Conservation (phyloP, 495 filamentous ascomycete species). For the Aspergillus campestris region DNA sequence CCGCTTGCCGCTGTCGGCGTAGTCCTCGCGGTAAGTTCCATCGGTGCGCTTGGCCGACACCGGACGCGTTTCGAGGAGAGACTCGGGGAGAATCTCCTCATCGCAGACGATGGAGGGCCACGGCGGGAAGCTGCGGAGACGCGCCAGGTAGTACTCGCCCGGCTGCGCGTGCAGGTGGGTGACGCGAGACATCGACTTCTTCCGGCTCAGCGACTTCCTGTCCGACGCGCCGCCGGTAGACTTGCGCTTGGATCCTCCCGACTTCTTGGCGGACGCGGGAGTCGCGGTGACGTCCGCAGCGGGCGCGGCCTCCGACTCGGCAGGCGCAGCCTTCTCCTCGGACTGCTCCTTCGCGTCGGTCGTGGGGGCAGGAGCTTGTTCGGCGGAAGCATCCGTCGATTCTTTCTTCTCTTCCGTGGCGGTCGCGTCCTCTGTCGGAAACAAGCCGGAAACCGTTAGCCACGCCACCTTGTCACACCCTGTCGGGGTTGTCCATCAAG, state of each 20-base stretch:
- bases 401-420: constrained; percentile 26
- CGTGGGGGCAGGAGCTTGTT: constrained; percentile 21
- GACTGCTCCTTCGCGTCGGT: constrained; percentile 27
- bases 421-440: constrained; percentile 15
- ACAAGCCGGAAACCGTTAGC: constrained; percentile 14
- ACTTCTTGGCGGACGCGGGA: constrained; percentile 38
- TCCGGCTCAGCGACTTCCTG: constrained; percentile 68
- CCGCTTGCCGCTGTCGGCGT: constrained; percentile 73
- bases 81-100: constrained; percentile 78
- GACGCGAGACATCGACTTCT: constrained; percentile 65
- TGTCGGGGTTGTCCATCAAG: neutral
- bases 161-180: constrained; percentile 70
- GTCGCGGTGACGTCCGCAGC: constrained; percentile 36
- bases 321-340: constrained; percentile 16
- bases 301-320: constrained; percentile 17
- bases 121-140: constrained; percentile 80
- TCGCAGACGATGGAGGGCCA: constrained; percentile 90
- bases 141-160: constrained; percentile 77
- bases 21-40: constrained; percentile 76
- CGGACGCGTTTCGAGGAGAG: constrained; percentile 61
- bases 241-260: constrained; percentile 49
- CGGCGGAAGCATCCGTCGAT: constrained; percentile 14
- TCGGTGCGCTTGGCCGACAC: constrained; percentile 72
- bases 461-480: constrained; percentile 2
- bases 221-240: constrained; percentile 56